Conservation (phyloP, 2,329 filamentous ascomycete species). For the Knoxdaviesia capensis region DNA sequence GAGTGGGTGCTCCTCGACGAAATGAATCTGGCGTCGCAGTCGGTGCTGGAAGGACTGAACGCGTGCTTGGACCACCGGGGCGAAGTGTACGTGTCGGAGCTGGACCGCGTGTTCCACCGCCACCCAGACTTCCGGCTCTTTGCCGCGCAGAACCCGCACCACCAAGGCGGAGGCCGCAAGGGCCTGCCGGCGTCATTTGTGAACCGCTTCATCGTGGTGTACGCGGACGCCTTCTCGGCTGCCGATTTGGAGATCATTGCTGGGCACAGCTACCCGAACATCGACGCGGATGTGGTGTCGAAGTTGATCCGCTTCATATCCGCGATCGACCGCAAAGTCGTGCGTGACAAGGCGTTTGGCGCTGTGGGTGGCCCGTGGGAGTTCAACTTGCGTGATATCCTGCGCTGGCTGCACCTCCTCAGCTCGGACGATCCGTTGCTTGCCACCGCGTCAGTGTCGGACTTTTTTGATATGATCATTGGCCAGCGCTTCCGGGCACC, state of each 20-base stretch:
- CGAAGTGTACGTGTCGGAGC: slow-evolving; percentile 84
- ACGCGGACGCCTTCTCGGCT: slow-evolving; percentile 72
- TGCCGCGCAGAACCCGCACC: slow-evolving; percentile 91
- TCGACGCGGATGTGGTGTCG: slow-evolving; percentile 36
- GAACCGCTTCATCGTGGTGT: slow-evolving; percentile 94
- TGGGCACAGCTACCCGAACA: slow-evolving; percentile 48
- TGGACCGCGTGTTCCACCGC: slow-evolving; percentile 82
- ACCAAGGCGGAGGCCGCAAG: slow-evolving; percentile 89
- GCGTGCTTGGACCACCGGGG: slow-evolving; percentile 92
- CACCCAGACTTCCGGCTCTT: slow-evolving; percentile 88
- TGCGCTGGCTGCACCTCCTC: slow-evolving; percentile 67
- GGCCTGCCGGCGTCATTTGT: slow-evolving; percentile 90
- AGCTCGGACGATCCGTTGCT: slow-evolving; percentile 34
- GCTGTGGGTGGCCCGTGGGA: slow-evolving; percentile 70
- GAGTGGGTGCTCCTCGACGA: slow-evolving; percentile 95
- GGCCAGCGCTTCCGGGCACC: slow-evolving; percentile 67
- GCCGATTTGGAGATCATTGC: slow-evolving; percentile 73
- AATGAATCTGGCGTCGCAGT: slow-evolving; percentile 97
- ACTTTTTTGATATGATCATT: slow-evolving; percentile 69
- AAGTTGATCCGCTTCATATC: slow-evolving; percentile 66
- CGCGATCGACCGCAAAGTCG: slow-evolving; percentile 52
- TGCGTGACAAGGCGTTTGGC: slow-evolving; percentile 36
- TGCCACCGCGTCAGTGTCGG: slow-evolving; percentile 35
- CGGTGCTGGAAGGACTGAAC: slow-evolving; percentile 87
- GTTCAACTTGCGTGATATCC: slow-evolving; percentile 78